These are phyloP conservation scores for Claviceps digitariae DNA, from an alignment of 2,329 filamentous ascomycete species.

Conservation along the genomic window DNA sequence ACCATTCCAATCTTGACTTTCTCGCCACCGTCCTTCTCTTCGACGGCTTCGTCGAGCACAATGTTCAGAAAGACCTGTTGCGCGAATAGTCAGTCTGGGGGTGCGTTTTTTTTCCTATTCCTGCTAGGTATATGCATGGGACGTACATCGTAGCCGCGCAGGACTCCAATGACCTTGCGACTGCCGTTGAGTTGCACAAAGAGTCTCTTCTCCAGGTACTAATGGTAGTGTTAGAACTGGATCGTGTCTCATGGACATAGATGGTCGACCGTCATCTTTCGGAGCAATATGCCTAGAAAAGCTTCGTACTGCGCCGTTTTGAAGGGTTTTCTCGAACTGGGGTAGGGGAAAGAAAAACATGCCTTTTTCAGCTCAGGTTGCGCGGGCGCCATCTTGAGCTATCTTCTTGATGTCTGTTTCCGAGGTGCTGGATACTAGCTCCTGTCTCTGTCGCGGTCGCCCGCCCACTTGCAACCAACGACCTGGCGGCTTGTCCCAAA, in stretches of 20 bases:
- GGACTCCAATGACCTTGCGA: constrained; percentile 87
- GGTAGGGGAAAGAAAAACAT: constrained; percentile 13
- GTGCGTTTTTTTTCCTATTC: neutral
- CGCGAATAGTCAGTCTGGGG: neutral
- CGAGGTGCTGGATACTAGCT: constrained; percentile 9
- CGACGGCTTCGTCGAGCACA: constrained; percentile 89
- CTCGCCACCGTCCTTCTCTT: constrained; percentile 85
- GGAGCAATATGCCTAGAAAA: neutral
- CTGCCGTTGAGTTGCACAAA: constrained; percentile 97
- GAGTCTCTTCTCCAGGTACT: constrained; percentile 99
- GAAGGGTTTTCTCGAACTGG: too few species aligned
- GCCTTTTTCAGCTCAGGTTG: constrained; percentile 99
- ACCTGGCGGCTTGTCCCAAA: constrained; percentile 6
- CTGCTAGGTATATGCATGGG: neutral
- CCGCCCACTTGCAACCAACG: constrained; percentile 11
- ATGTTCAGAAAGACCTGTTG: constrained; percentile 90
- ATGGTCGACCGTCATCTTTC: neutral
- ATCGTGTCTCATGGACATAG: neutral
- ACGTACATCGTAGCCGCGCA: constrained; percentile 90
- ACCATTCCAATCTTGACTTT: constrained; percentile 88
- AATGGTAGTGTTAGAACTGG: constrained; percentile 13
- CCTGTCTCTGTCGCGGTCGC: constrained; percentile 13
- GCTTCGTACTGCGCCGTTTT: too few species aligned
- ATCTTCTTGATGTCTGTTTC: constrained; percentile 5
- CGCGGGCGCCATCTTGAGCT: constrained; percentile 80